Evolutionary conservation across 257 asterid genomes (phyloP), one percentile per base, ranked within the genome.

Genomic region (Lycium ferocissimum): DNA sequence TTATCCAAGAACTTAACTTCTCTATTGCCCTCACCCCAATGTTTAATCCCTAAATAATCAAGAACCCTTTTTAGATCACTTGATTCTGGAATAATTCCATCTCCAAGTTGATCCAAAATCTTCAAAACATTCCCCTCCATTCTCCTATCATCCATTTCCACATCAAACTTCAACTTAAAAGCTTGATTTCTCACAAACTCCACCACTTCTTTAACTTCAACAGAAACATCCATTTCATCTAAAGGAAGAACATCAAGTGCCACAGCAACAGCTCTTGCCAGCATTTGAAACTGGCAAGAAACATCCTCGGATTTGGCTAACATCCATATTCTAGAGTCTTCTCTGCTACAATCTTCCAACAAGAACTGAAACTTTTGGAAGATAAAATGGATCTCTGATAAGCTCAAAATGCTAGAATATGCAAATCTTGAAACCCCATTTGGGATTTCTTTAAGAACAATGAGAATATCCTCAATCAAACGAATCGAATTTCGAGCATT

Each of bases 301-400:
- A 86, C 91, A 10, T 83, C 79, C n/a, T 92, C 91, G 0, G 97
- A 91, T 6, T 91, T 91, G 79, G 83, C 38, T 73, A 93, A 89
- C 90, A 93, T 86, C 93, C 91, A 93, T 7, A 93, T 38, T 87
- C 95, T 83, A 6, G 97, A 86, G 61, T 91, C 96, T 5, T 86
- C 92, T 84, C 94, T 88, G 1, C 90, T 33, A 59, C 98, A 94
- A 83, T 96, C 98, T 15, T 96, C 91, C 56, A 96, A 67, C 73
- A 94, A 87, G 90, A 88, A 93, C 26, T 78, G 91, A 84, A 93
- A 81, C 88, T 91, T 93, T 75, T 96, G 99, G 90, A 96, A 91
- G 92, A 88, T 82, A 85, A 91, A 92, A 80, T 96, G 98, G 71
- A 96, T 92, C 84, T 94, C 99, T 3, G 98, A 92, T 57, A 96